Evolutionary conservation across 2,329 filamentous ascomycete species (phyloP).

Genomic region (Tolypocladium amazonense): DNA sequence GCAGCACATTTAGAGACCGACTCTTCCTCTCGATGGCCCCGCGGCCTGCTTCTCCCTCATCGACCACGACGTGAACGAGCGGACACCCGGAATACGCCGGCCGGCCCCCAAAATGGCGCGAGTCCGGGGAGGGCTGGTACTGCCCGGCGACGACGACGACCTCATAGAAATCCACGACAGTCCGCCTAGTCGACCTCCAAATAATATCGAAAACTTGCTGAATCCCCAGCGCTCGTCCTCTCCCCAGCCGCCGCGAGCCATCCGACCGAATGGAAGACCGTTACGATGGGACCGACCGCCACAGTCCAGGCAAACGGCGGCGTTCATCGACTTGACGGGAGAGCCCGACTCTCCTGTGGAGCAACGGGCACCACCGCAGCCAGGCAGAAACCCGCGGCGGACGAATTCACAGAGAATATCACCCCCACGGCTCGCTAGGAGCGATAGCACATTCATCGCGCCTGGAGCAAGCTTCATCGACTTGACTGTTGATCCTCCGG

Average conservation of each 20-base stretch:
- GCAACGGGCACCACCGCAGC: constrained; percentile 19
- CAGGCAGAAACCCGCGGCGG: constrained; percentile 26
- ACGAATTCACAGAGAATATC: constrained; percentile 29
- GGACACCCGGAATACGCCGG: neutral
- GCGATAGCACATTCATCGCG: constrained; percentile 31
- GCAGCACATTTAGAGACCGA: neutral
- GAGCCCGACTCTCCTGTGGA: constrained; percentile 36
- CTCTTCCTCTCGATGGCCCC: neutral
- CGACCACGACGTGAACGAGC: neutral
- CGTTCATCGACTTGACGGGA: constrained; percentile 39
- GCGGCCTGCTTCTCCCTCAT: neutral
- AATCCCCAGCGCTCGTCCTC: constrained; percentile 1
- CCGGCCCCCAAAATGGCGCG: constrained; percentile 6
- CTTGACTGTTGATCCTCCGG: constrained; percentile 36
- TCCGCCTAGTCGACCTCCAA: neutral
- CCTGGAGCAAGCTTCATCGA: constrained; percentile 33
- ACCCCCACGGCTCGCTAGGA: constrained; percentile 31
- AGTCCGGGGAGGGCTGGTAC: constrained; percentile 4
- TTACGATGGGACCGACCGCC: neutral
- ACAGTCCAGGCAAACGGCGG: neutral
- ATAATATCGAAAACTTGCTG: constrained; percentile 4
- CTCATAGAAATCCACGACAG: constrained; percentile 20
- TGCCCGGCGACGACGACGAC: constrained; percentile 21
- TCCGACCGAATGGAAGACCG: neutral
- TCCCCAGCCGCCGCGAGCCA: neutral